Conservation (phyloP, 768 basidiomycete species). For the Phanerodontia chrysosporium region DNA sequence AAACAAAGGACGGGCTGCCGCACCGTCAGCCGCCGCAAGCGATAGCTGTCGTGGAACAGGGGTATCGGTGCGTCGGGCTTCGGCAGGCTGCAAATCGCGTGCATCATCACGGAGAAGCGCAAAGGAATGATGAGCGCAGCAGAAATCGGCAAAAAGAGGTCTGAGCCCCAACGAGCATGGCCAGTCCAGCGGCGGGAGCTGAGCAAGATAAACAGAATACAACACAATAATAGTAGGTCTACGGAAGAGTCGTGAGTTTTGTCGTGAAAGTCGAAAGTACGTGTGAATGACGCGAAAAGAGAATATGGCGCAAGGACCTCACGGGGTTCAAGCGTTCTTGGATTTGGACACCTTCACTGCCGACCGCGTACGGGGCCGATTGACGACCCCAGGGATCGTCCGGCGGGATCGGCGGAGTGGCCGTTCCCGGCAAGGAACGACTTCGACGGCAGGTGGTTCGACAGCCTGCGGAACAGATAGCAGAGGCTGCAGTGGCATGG, state of each 20-base stretch:
- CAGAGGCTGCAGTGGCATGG: background rate
- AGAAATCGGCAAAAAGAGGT: background rate
- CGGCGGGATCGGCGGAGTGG: conserved; percentile 63
- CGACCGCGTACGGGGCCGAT: conserved; percentile 42
- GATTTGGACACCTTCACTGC: conserved; percentile 32
- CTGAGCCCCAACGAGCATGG: background rate
- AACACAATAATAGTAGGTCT: conserved; percentile 1
- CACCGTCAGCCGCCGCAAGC: background rate
- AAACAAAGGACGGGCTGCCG: background rate
- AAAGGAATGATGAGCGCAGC: conserved; percentile 3
- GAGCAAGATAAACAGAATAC: background rate
- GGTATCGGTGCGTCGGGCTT: conserved; percentile 2
- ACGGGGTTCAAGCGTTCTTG: conserved; percentile 23
- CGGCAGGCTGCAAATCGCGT: conserved; percentile 5
- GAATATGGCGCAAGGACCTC: background rate
- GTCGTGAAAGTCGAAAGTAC: background rate
- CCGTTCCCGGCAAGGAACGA: conserved; percentile 25
- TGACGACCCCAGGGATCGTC: conserved; percentile 56
- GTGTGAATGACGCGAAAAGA: background rate
- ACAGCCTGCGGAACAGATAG: background rate
- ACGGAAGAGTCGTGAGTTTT: conserved; percentile 1
- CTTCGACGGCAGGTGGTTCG: conserved; percentile 4
- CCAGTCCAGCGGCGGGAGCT: background rate
- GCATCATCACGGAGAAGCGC: conserved; percentile 1
- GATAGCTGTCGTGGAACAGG: conserved; percentile 1